Percentiles rank a stretch among this genome's conserved stretches.
These are phyloP conservation scores for Parsonsia alboflavescens DNA, from an alignment of 257 asterid species.

Conservation along the genomic window DNA sequence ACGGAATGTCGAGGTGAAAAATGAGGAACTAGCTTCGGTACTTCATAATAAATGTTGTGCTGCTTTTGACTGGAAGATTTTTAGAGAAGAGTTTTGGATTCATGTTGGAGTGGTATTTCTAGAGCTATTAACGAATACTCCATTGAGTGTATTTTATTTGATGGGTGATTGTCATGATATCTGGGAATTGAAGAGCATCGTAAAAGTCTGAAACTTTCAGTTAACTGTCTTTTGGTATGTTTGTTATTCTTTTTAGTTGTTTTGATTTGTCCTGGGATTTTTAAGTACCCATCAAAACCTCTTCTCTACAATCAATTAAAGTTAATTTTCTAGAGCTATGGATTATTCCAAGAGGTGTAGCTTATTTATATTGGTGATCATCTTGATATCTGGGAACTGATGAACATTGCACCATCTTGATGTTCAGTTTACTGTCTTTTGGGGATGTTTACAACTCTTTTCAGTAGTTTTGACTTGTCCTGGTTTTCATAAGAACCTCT, in stretches of 20 bases:
- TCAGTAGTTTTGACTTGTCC: background rate
- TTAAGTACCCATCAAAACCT: background rate
- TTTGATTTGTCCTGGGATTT: background rate
- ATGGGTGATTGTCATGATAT: background rate
- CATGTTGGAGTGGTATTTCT: background rate
- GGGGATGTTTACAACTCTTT: background rate
- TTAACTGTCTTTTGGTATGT: background rate
- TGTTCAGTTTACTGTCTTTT: background rate
- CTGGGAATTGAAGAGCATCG: background rate
- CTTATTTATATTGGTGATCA: background rate
- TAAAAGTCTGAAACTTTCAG: background rate
- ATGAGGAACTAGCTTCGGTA: background rate
- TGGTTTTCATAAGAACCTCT: background rate
- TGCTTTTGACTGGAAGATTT: background rate
- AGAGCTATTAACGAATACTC: background rate
- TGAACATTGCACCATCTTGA: background rate
- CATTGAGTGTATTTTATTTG: background rate
- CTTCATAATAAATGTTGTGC: no score
- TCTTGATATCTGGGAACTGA: background rate
- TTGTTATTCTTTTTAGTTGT: background rate
- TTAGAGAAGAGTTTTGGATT: background rate
- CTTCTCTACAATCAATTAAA: background rate
- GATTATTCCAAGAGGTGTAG: background rate
- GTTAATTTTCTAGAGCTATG: background rate
- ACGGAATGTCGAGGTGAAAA: no score